Evolutionary conservation across 1,284 basidiomycete species (phyloP).

Genomic region (Kwoniella shivajii): DNA sequence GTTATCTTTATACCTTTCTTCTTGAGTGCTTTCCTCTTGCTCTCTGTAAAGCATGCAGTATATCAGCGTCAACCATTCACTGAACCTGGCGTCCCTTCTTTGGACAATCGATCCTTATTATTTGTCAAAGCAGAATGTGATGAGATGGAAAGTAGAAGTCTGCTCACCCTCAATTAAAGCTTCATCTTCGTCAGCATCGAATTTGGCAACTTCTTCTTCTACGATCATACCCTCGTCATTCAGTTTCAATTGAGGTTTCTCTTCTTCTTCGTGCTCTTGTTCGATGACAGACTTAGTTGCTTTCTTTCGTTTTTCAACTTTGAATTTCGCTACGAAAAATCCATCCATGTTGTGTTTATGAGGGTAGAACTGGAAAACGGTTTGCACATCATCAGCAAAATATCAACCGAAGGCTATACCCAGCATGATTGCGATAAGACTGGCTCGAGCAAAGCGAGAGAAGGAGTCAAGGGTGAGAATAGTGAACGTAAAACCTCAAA

Average conservation of each 20-base stretch:
- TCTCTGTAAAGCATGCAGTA: slow-evolving; percentile 33
- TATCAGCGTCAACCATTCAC: neutral
- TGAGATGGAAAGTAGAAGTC: neutral
- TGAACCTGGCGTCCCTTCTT: neutral
- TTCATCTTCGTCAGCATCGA: slow-evolving; percentile 53
- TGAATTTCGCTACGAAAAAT: slow-evolving; percentile 98
- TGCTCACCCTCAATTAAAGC: slow-evolving; percentile 51
- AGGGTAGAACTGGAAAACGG: slow-evolving; percentile 49
- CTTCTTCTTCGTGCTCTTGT: slow-evolving; percentile 53
- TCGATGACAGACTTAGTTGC: slow-evolving; percentile 39
- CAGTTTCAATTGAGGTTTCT: slow-evolving; percentile 33
- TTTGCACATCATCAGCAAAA: no score
- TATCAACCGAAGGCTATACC: no score
- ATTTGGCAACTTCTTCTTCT: slow-evolving; percentile 29
- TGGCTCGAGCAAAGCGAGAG: neutral
- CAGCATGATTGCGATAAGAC: no score
- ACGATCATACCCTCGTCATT: slow-evolving; percentile 44
- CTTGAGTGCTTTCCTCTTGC: slow-evolving; percentile 55
- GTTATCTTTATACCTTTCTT: slow-evolving; percentile 55
- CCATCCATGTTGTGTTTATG: slow-evolving; percentile 75
- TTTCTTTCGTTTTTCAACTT: slow-evolving; percentile 77
- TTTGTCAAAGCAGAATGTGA: neutral
- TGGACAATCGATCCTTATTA: neutral
- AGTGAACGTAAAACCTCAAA: slow-evolving; percentile 53
- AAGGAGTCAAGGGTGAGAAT: neutral